Percentiles rank a stretch among this genome's conserved stretches.
phyloP scores from a whole-genome alignment of 1,139 yeast genomes.

The Blastobotrys serpentis region DNA sequence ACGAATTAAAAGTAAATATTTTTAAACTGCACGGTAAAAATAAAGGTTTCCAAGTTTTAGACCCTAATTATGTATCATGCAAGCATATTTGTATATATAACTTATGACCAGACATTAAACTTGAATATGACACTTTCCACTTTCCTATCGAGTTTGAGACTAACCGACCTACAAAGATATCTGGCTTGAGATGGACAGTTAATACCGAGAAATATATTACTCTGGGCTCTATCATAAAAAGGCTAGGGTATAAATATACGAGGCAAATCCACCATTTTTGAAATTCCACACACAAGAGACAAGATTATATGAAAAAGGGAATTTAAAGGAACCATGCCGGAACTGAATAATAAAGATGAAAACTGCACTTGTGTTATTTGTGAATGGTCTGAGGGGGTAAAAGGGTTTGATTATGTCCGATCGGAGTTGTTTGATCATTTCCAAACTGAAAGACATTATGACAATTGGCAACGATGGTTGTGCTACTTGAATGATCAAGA shows the following conservation, averaged over 20 bases:
- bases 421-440: conserved; percentile 31
- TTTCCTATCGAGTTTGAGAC: background rate
- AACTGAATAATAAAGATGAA: background rate
- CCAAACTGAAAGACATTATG: conserved; percentile 28
- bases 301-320: background rate
- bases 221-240: background rate
- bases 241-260: background rate
- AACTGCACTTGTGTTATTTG: conserved; percentile 27
- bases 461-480: conserved; percentile 32
- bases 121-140: background rate
- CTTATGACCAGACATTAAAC: background rate
- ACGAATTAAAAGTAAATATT: too few relatives aligned
- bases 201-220: background rate
- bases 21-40: background rate
- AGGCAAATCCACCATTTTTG: background rate
- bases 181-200: background rate
- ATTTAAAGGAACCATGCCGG: background rate
- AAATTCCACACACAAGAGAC: background rate
- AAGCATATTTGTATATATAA: background rate
- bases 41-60: background rate
- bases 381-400: conserved; percentile 32
- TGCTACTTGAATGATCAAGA: conserved; percentile 31
- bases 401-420: conserved; percentile 15
- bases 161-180: background rate
- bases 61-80: background rate